These are phyloP conservation scores for Heritiera littoralis DNA, from an alignment of 345 rosid species.

Conservation along the genomic window DNA sequence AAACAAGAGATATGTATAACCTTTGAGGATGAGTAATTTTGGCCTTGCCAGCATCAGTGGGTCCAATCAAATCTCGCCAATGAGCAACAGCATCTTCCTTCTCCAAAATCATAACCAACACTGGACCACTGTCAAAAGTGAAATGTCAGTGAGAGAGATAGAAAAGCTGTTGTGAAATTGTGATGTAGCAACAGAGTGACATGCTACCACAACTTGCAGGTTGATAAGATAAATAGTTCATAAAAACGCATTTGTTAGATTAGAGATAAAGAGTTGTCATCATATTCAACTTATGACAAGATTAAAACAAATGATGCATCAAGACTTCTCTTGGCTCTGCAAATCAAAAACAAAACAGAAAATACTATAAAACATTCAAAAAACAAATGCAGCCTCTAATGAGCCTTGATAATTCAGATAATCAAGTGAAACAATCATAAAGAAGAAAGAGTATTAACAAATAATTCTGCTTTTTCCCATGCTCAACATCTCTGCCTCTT, in stretches of 20 bases:
- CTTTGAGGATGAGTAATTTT: conserved; percentile 74
- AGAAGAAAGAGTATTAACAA: not conserved
- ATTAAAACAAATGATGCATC: not conserved
- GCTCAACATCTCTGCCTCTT: conserved; percentile 7
- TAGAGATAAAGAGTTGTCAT: not conserved
- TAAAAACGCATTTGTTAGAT: not conserved
- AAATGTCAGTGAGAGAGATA: conserved; percentile 14
- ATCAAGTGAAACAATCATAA: not conserved
- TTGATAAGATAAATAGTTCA: not conserved
- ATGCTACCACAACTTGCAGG: conserved; percentile 2
- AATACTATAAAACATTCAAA: not conserved
- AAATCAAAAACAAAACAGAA: not conserved
- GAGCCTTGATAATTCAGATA: not conserved
- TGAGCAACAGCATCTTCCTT: conserved; percentile 72
- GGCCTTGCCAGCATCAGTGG: conserved; percentile 75
- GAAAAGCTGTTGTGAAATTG: not conserved
- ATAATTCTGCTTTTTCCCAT: not conserved
- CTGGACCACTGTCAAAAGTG: conserved; percentile 61
- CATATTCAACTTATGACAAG: conserved; percentile 1
- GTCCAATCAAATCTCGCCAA: conserved; percentile 85
- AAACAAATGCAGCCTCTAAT: not conserved
- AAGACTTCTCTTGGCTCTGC: not conserved
- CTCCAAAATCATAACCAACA: conserved; percentile 73
- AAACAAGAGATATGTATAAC: conserved; percentile 31
- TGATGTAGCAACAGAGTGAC: not conserved